phyloP scores from a whole-genome alignment of 2,329 filamentous ascomycete genomes.

The Ascochyta rabiei region DNA sequence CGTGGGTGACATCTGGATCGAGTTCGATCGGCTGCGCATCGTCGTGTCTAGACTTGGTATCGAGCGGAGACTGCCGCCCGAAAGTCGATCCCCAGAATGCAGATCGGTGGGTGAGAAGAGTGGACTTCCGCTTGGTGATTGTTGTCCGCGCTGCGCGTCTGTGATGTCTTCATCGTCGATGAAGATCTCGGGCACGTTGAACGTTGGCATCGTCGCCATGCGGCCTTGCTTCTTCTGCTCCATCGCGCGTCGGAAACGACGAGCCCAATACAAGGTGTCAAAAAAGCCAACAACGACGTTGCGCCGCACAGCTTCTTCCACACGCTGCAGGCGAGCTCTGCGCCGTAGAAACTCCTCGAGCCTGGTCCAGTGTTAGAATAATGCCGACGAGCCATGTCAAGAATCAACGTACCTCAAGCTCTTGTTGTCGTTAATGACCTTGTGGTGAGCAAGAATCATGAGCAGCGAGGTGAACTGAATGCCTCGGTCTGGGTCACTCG shows the following conservation, averaged over 20 bases:
- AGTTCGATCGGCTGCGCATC: conserved; percentile 45
- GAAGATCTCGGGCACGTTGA: conserved; percentile 87
- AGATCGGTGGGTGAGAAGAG: conserved; percentile 42
- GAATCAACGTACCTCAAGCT: conserved; percentile 70
- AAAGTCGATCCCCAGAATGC: conserved; percentile 32
- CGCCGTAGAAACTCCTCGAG: conserved; percentile 94
- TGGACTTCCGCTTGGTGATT: conserved; percentile 43
- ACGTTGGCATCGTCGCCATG: conserved; percentile 77
- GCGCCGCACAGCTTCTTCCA: conserved; percentile 91
- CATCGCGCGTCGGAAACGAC: conserved; percentile 77
- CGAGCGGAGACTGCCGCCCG: conserved; percentile 32
- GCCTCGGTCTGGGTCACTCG: conserved; percentile 84
- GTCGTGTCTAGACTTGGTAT: conserved; percentile 38
- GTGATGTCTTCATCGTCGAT: conserved; percentile 76
- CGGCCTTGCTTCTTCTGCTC: conserved; percentile 73
- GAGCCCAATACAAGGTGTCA: conserved; percentile 87
- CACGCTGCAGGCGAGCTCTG: conserved; percentile 85
- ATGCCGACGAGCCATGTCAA: not conserved
- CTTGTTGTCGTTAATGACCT: conserved; percentile 97
- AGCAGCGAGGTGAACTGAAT: conserved; percentile 91
- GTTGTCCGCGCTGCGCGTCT: conserved; percentile 45
- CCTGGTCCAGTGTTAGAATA: conserved; percentile 52
- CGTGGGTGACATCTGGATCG: conserved; percentile 47
- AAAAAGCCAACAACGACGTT: conserved; percentile 94
- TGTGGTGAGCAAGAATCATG: conserved; percentile 97